Evolutionary conservation across 805 yeast genomes (phyloP).

Genomic region (Saccharomycopsis fibuligera): DNA sequence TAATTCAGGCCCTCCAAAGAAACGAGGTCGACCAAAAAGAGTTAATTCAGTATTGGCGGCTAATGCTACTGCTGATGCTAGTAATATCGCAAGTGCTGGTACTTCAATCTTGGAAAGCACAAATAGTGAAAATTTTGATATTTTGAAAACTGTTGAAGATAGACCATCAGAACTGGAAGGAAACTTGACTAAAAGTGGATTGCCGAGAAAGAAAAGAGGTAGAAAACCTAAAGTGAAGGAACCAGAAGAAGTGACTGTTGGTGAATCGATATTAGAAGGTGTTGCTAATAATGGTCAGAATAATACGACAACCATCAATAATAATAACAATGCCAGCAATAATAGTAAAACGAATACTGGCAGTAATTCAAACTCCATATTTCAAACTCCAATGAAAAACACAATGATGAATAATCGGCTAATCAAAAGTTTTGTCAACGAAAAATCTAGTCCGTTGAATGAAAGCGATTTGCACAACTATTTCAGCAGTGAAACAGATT

Average conservation of each 20-base stretch:
- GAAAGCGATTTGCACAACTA: slow-evolving; percentile 17
- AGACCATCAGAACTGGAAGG: background rate
- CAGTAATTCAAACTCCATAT: background rate
- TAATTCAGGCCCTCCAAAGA: slow-evolving; percentile 19
- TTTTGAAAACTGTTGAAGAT: slow-evolving; percentile 16
- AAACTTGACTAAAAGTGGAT: slow-evolving; percentile 8
- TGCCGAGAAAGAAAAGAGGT: slow-evolving; percentile 20
- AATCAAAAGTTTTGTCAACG: slow-evolving; percentile 17
- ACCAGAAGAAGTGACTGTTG: background rate
- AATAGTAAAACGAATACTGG: background rate
- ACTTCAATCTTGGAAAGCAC: slow-evolving; percentile 3
- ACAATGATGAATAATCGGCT: slow-evolving; percentile 2
- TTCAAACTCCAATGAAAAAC: slow-evolving; percentile 17
- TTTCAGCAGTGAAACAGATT: slow-evolving; percentile 5
- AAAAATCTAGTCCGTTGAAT: slow-evolving; percentile 21
- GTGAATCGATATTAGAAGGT: slow-evolving; percentile 5
- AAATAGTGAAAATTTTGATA: slow-evolving; percentile 6
- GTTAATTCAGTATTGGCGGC: background rate
- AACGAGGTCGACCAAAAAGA: slow-evolving; percentile 27
- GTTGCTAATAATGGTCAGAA: no score
- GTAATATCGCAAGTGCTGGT: background rate
- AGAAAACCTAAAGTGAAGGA: slow-evolving; percentile 18
- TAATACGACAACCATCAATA: background rate
- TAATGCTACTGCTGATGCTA: background rate
- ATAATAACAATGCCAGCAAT: background rate